A percentile compares a stretch with the other conserved stretches of the same genome.
Evolutionary conservation across 495 filamentous ascomycete genomes (phyloP).

Genomic region (Aspergillus cristatus): DNA sequence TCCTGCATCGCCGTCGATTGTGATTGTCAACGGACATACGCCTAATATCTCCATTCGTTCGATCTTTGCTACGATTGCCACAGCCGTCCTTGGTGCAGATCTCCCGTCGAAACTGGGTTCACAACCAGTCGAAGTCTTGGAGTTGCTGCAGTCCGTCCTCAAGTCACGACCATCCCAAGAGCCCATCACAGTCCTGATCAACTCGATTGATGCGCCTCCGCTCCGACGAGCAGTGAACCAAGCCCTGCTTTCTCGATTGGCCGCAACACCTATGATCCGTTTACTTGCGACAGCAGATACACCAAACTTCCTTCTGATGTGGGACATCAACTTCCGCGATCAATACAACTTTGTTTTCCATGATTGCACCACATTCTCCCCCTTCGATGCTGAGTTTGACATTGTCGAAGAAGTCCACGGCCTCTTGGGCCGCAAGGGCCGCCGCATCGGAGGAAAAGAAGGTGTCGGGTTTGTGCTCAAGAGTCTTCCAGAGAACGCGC

Average conservation of each 20-base stretch:
- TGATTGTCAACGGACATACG: slow-evolving; percentile 85
- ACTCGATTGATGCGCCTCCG: slow-evolving; percentile 73
- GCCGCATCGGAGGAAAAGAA: slow-evolving; percentile 77
- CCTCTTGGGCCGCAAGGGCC: slow-evolving; percentile 74
- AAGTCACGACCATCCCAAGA: slow-evolving; percentile 30
- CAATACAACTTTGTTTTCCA: slow-evolving; percentile 84
- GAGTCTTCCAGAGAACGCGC: slow-evolving; percentile 84
- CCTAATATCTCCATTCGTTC: slow-evolving; percentile 67
- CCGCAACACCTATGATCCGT: slow-evolving; percentile 61
- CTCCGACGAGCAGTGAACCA: slow-evolving; percentile 65
- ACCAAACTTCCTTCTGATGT: slow-evolving; percentile 76
- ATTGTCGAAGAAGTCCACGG: slow-evolving; percentile 82
- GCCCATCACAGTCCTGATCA: slow-evolving; percentile 62
- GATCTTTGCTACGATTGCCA: slow-evolving; percentile 63
- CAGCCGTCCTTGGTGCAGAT: slow-evolving; percentile 51
- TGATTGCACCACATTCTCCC: slow-evolving; percentile 82
- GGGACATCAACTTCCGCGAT: slow-evolving; percentile 73
- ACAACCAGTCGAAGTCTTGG: slow-evolving; percentile 56
- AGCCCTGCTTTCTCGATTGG: slow-evolving; percentile 63
- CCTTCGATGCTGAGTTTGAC: slow-evolving; percentile 61
- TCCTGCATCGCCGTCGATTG: slow-evolving; percentile 46
- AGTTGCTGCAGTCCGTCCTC: slow-evolving; percentile 52
- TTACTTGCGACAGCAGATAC: slow-evolving; percentile 79
- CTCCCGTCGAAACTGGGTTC: slow-evolving; percentile 47
- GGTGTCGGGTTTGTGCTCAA: slow-evolving; percentile 87